Evolutionary conservation across 2,329 filamentous ascomycete genomes (phyloP), one percentile per base, ranked within the genome.

Genomic region (Aspergillus japonicus): DNA sequence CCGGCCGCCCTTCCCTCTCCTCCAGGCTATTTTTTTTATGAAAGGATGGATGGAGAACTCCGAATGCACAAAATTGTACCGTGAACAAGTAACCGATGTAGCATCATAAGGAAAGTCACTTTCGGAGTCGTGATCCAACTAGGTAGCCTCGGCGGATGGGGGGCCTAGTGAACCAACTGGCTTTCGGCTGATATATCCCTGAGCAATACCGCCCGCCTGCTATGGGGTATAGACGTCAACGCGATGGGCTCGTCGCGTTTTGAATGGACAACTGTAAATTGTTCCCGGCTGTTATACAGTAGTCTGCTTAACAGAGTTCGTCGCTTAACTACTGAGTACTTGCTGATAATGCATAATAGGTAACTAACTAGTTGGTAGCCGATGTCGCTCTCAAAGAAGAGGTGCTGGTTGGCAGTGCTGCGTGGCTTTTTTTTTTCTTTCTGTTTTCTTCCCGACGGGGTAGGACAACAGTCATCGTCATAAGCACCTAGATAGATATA

Each of bases 381-480:
- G 42, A 47, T 55, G 44, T 48, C 53, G 35, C 11, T 31, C 31
- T 29, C 26, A 29, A 29, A 29, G 26, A 29, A 29, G 8, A 29
- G 26, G 26, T 8, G 26, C 26, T 8, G 26, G 26, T 29, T 29
- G 26, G 26, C 26, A 29, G 24, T 42, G 19, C 35, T n/a, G 39
- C 39, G 23, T 47, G 52, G 39, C 35, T 47, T 21, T 12, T 29
- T 26, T 29, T 29, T 29, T 7, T 3, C 26, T 29, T 7, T 10
- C 26, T 23, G 16, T 19, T 44, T 44, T 44, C 39, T 44, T 55
- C 24, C 42, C 53, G 44, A 47, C 42, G 7, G 24, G 23, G 53
- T 55, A 55, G 53, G 53, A 55, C 53, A 55, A 35, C 53, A 48
- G 53, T 44, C 53, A 48, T 47, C 42, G 53, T 48, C 53, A 55